Percentiles rank a stretch among this genome's conserved stretches.
Evolutionary conservation across 1,139 yeast genomes (phyloP).

Genomic region (Nadsonia starkeyi-henricii): DNA sequence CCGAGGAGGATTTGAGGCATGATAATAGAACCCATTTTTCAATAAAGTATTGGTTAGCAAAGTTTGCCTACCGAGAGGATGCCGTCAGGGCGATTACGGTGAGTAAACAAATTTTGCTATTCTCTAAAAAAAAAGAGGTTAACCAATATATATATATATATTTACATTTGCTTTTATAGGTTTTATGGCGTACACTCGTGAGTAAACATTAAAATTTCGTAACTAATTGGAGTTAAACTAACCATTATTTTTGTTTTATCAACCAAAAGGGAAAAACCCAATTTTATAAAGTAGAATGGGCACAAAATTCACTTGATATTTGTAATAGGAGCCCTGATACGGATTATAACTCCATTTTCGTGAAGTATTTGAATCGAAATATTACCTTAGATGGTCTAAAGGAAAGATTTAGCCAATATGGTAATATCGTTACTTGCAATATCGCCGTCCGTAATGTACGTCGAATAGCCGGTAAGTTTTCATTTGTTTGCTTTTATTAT

Average conservation of each 20-base stretch:
- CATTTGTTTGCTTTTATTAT: too few relatives aligned
- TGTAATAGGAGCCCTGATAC: slow-evolving; percentile 19
- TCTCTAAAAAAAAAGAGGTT: not conserved
- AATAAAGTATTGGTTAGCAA: slow-evolving; percentile 55
- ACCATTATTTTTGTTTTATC: too few relatives aligned
- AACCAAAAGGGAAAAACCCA: too few relatives aligned
- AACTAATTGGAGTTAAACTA: too few relatives aligned
- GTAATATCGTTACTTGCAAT: slow-evolving; percentile 35
- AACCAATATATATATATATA: too few relatives aligned
- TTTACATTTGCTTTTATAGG: too few relatives aligned
- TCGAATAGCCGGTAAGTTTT: too few relatives aligned
- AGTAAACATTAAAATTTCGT: too few relatives aligned
- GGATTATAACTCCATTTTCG: slow-evolving; percentile 60
- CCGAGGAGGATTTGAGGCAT: slow-evolving; percentile 15
- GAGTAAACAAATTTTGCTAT: not conserved
- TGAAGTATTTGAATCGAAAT: slow-evolving; percentile 51
- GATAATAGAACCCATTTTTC: slow-evolving; percentile 5
- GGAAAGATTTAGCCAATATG: slow-evolving; percentile 53
- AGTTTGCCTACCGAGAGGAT: slow-evolving; percentile 76
- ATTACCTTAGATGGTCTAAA: slow-evolving; percentile 42
- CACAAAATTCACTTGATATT: slow-evolving; percentile 43
- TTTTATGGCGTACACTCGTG: too few relatives aligned
- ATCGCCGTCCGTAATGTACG: slow-evolving; percentile 4
- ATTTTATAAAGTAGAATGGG: slow-evolving; percentile 49
- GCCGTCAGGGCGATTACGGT: slow-evolving; percentile 74